Base-by-base conservation (phyloP, 768 basidiomycete species). In the Kwoniella mangroviensis region DNA sequence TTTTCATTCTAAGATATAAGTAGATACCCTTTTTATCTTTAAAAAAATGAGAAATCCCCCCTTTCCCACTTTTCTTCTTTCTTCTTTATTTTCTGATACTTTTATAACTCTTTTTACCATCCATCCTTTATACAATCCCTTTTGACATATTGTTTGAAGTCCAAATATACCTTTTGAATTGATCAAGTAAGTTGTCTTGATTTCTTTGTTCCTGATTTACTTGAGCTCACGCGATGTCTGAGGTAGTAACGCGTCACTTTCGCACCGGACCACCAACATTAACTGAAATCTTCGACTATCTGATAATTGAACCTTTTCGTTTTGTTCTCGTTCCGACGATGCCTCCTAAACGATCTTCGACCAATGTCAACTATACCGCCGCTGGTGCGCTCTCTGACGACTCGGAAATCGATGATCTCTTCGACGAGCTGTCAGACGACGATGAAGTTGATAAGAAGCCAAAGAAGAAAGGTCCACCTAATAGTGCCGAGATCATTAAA, bases 381-480 rank as follows among this genome's bases (percentile, higher is more conserved):
- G 62, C 68, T 12, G 59, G 59, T 24, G 22, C 26, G 4, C n/a
- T 69, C 11, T 69, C 68, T 2, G 68, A 69, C 62, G 68, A 69
- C 62, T 63, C 61, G 42, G 58, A 60, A 12, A 42, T 63, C 17
- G 68, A 69, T 63, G 68, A 63, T n/a, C 54, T 69, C 15, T 28
- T 63, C n/a, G 68, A 69, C 34, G 68, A 69, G 54, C 49, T 69
- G 3, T 58, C 65, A 2, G 62, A 51, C 4, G 59, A 61, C 41
- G 59, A 62, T 24, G 60, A 62, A 4, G 55, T 43, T 4, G 68
- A 69, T 59, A 51, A 19, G 53, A 69, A 69, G 43, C 68, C 68
- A 5, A 64, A 64, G 54, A 51, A 62, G 10, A 64, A 64, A n/a
- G 59, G 43, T 7, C 26, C 43, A 7, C 56, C 63, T 22, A 43